phyloP scores from a whole-genome alignment of 2,329 filamentous ascomycete species.

The Huntiella savannae region DNA sequence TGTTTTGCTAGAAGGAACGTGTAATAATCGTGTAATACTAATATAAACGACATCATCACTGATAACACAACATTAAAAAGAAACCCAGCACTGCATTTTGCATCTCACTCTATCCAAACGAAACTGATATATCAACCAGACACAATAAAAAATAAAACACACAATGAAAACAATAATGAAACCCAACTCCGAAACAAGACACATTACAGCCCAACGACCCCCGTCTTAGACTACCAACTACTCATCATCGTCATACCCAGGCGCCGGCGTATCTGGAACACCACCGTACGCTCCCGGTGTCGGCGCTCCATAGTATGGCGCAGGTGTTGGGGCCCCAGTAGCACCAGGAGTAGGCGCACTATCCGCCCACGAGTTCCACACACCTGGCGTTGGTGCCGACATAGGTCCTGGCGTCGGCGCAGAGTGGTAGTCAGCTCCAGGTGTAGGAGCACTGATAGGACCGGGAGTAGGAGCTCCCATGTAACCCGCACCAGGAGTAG shows the following conservation, averaged over 20 bases:
- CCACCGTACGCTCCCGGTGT: constrained; percentile 43
- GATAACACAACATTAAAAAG: constrained; percentile 1
- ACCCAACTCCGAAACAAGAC: background rate
- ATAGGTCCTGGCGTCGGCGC: constrained; percentile 42
- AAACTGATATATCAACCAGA: constrained; percentile 2
- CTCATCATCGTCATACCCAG: constrained; percentile 31
- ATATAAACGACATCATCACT: constrained; percentile 2
- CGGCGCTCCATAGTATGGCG: constrained; percentile 41
- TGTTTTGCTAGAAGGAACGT: constrained; percentile 3
- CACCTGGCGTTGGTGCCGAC: constrained; percentile 51
- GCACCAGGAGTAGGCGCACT: constrained; percentile 46
- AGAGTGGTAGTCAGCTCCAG: constrained; percentile 36
- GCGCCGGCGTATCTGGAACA: constrained; percentile 41
- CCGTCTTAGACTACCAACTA: background rate
- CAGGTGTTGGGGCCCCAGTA: constrained; percentile 48
- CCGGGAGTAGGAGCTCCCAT: constrained; percentile 40
- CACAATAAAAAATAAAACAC: constrained; percentile 3
- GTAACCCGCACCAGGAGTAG: constrained; percentile 41
- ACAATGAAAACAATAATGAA: background rate
- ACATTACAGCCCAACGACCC: background rate
- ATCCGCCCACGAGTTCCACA: constrained; percentile 40
- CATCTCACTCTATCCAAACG: background rate
- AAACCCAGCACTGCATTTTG: background rate
- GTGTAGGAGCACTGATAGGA: constrained; percentile 50
- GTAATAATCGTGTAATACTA: background rate